phyloP scores from a whole-genome alignment of 2,329 filamentous ascomycete genomes.

The Pyrenophora tritici-repentis region DNA sequence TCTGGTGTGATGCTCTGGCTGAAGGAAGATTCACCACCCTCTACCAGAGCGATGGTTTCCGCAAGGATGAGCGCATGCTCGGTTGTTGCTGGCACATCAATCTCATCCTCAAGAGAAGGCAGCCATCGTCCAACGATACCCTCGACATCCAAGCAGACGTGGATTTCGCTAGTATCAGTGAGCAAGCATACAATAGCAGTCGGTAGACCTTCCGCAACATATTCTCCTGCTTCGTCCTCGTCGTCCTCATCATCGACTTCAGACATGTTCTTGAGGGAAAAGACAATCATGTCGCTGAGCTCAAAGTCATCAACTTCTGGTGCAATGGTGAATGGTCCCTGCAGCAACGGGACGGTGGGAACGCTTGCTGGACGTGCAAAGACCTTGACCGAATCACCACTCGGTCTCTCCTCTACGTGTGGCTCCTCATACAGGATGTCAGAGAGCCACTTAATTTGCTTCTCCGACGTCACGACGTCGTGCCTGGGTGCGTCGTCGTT shows the following conservation, averaged over 20 bases:
- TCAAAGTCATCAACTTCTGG: constrained; percentile 60
- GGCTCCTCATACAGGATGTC: constrained; percentile 56
- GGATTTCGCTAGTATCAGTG: constrained; percentile 60
- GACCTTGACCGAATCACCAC: constrained; percentile 55
- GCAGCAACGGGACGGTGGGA: constrained; percentile 62
- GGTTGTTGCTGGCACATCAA: constrained; percentile 17
- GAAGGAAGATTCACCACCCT: constrained; percentile 40
- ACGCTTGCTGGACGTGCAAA: constrained; percentile 60
- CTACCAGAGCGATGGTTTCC: constrained; percentile 47
- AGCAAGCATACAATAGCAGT: constrained; percentile 63
- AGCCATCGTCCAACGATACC: constrained; percentile 68
- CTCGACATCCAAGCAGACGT: constrained; percentile 65
- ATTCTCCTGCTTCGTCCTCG: too few species aligned
- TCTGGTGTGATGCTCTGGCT: constrained; percentile 63
- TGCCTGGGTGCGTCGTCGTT: constrained; percentile 49
- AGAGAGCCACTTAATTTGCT: constrained; percentile 65
- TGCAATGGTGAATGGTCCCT: constrained; percentile 64
- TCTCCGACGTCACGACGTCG: constrained; percentile 51
- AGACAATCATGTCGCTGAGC: constrained; percentile 64
- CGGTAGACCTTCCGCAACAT: constrained; percentile 56
- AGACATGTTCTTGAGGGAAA: constrained; percentile 55
- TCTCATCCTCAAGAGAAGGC: constrained; percentile 49
- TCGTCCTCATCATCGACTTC: constrained; percentile 56
- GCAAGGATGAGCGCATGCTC: constrained; percentile 45
- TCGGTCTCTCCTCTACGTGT: constrained; percentile 46